These are phyloP conservation scores for Epichloe baconii DNA, from an alignment of 2,329 filamentous ascomycete genomes.

Conservation along the genomic window DNA sequence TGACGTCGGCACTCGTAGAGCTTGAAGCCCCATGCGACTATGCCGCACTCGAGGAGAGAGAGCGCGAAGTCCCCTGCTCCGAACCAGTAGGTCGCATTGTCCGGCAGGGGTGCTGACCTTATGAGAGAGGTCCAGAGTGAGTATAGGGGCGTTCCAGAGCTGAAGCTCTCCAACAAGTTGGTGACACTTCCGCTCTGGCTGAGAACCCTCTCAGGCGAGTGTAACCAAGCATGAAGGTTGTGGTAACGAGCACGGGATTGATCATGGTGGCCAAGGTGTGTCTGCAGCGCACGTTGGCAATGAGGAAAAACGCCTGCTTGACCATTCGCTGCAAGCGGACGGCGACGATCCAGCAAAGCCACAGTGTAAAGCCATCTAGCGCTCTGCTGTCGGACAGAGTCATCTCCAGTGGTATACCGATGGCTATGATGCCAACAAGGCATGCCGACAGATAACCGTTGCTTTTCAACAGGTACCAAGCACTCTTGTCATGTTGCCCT, in stretches of 20 bases:
- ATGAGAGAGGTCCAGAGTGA: constrained; percentile 19
- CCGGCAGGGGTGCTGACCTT: constrained; percentile 3
- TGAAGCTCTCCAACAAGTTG: constrained; percentile 16
- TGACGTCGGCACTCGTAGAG: constrained; percentile 35
- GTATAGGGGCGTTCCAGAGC: constrained; percentile 22
- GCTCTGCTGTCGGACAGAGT: constrained; percentile 20
- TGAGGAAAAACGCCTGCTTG: constrained; percentile 12
- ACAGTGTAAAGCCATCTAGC: constrained; percentile 33
- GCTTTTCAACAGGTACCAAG: constrained; percentile 5
- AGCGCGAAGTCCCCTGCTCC: constrained; percentile 36
- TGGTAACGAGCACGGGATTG: constrained; percentile 36
- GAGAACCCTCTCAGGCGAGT: constrained; percentile 23
- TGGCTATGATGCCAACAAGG: constrained; percentile 18
- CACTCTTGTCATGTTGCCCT: neutral
- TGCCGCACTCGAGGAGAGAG: constrained; percentile 36
- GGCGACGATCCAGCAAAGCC: constrained; percentile 35
- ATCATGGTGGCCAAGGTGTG: constrained; percentile 25
- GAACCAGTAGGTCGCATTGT: constrained; percentile 18
- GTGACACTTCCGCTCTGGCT: constrained; percentile 18
- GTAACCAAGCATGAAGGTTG: constrained; percentile 31
- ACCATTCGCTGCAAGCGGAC: constrained; percentile 25
- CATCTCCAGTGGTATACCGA: constrained; percentile 30
- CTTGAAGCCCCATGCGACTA: constrained; percentile 41
- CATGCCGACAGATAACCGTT: constrained; percentile 17
- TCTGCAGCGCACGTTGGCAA: constrained; percentile 10